These are phyloP conservation scores for Silene latifolia DNA, from an alignment of 148 eudicot genomes.

Conservation along the genomic window DNA sequence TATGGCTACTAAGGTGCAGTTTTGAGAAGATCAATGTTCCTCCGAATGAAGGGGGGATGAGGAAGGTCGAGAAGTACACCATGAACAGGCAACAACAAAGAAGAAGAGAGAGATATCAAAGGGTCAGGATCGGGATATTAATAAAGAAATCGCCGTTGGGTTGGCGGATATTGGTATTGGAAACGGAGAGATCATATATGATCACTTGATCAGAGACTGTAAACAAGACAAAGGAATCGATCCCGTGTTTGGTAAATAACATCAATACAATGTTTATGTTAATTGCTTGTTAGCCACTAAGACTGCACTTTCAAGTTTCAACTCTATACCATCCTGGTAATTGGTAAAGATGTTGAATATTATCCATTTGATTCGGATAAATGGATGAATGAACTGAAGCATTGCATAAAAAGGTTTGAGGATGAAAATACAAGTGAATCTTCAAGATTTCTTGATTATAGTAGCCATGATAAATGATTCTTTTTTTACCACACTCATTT, in stretches of 20 bases:
- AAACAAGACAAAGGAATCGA: conserved; percentile 77
- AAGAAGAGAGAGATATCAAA: too few species aligned
- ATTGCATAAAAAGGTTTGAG: conserved; percentile 16
- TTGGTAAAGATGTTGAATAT: conserved; percentile 56
- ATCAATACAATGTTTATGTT: conserved; percentile 71
- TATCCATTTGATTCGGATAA: conserved; percentile 63
- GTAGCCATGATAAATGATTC: too few species aligned
- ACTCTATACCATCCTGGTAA: conserved; percentile 76
- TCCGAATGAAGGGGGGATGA: conserved; percentile 46
- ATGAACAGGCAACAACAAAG: too few species aligned
- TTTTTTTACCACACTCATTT: too few species aligned
- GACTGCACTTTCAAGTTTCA: conserved; percentile 47
- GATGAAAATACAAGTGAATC: too few species aligned
- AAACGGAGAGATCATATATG: conserved; percentile 69
- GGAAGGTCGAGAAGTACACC: conserved; percentile 48
- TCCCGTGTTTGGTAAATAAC: conserved; percentile 70
- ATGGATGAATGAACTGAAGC: conserved; percentile 71
- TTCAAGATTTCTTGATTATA: too few species aligned
- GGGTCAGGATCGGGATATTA: too few species aligned
- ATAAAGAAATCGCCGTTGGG: too few species aligned
- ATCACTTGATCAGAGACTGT: conserved; percentile 3
- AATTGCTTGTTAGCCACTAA: conserved; percentile 77
- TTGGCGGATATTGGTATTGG: too few species aligned
- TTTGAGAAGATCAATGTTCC: too few species aligned
- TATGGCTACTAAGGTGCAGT: too few species aligned